phyloP scores from a whole-genome alignment of 208 protist species.

The Angomonas ambiguus region DNA sequence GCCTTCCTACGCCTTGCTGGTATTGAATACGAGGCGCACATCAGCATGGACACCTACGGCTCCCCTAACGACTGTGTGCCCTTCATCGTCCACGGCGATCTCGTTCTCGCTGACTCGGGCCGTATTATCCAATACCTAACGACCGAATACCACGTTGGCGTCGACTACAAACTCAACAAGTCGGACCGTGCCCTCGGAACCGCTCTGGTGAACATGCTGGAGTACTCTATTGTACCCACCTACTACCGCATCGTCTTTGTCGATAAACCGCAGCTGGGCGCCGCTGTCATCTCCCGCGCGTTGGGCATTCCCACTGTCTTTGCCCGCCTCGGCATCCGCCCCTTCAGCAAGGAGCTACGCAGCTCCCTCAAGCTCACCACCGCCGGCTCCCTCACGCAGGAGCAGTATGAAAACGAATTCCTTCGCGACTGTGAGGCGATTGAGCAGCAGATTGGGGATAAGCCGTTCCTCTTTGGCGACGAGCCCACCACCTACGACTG shows the following conservation, averaged over 20 bases:
- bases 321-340: constrained; percentile 6
- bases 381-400: constrained; percentile 11
- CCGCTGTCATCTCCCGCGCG: background rate
- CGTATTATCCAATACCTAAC: constrained; percentile 18
- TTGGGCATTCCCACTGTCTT: constrained; percentile 7
- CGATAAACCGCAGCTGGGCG: constrained; percentile 7
- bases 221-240: constrained; percentile 14
- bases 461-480: constrained; percentile 20
- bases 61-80: constrained; percentile 24
- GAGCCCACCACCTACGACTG: constrained; percentile 17
- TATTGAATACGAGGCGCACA: constrained; percentile 18
- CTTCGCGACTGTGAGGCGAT: constrained; percentile 20
- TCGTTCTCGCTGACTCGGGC: constrained; percentile 15
- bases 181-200: constrained; percentile 12
- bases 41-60: constrained; percentile 6
- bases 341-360: constrained; percentile 4
- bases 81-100: constrained; percentile 19
- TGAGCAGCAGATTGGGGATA: constrained; percentile 19
- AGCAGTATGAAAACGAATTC: constrained; percentile 26
- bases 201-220: constrained; percentile 10
- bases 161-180: constrained; percentile 10
- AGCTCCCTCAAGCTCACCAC: constrained; percentile 2
- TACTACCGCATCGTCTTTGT: constrained; percentile 22
- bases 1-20: constrained; percentile 22
- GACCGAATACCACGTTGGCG: constrained; percentile 11